These are phyloP conservation scores for Fallopia convolvulus DNA, from an alignment of 148 eudicot genomes.

Conservation along the genomic window DNA sequence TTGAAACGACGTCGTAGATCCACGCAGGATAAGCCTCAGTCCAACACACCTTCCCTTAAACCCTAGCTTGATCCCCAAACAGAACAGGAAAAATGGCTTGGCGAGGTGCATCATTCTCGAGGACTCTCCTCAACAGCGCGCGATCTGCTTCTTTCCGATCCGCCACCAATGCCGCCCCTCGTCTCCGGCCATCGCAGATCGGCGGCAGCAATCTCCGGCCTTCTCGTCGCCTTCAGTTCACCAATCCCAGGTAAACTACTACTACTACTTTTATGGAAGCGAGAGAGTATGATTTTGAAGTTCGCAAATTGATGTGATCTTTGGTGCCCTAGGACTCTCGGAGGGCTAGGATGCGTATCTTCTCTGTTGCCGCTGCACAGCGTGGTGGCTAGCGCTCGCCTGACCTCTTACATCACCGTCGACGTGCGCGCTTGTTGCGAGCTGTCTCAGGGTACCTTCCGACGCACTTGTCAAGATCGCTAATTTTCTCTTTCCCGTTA, in stretches of 20 bases:
- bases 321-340: conserved; percentile 23
- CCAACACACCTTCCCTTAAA: neutral
- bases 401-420: conserved; percentile 40
- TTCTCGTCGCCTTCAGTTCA: conserved; percentile 26
- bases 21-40: neutral
- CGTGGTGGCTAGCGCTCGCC: conserved; percentile 38
- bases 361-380: conserved; percentile 49
- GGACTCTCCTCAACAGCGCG: conserved; percentile 29
- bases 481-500: conserved; percentile 23
- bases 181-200: conserved; percentile 21
- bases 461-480: conserved; percentile 38
- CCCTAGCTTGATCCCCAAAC: conserved; percentile 2
- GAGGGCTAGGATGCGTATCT: conserved; percentile 29
- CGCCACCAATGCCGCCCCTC: conserved; percentile 21
- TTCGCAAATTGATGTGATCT: neutral
- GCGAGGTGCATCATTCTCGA: conserved; percentile 30
- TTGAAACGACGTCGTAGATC: neutral
- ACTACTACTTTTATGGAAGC: neutral
- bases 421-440: conserved; percentile 59
- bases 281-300: neutral
- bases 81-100: conserved; percentile 18
- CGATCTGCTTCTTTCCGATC: conserved; percentile 21
- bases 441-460: conserved; percentile 57
- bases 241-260: conserved; percentile 23
- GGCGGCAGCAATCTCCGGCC: conserved; percentile 16